phyloP scores from a whole-genome alignment of 169 alveolate genomes.

The Toxoplasma gondii region DNA sequence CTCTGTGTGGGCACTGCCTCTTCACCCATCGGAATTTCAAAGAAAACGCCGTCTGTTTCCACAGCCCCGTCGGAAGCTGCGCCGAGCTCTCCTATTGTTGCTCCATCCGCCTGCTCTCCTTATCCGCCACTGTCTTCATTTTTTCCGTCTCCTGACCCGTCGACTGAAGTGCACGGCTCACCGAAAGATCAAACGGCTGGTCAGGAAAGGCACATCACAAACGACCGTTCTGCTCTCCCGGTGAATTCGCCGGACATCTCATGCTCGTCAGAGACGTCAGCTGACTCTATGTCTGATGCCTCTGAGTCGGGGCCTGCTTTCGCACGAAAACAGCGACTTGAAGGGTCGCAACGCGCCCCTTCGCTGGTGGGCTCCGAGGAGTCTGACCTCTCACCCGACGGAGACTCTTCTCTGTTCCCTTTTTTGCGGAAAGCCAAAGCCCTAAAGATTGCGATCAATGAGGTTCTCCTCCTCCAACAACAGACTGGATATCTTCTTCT shows the following conservation, averaged over 20 bases:
- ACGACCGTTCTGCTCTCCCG: not conserved
- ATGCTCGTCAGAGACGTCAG: not conserved
- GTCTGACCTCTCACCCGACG: not conserved
- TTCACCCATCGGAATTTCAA: not conserved
- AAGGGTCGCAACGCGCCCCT: not conserved
- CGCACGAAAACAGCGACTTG: not conserved
- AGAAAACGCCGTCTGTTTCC: not conserved
- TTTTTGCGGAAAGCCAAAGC: constrained; percentile 1
- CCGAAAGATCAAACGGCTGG: not conserved
- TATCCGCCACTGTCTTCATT: not conserved
- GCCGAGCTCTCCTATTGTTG: not conserved
- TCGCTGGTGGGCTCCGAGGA: no score
- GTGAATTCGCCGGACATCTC: not conserved
- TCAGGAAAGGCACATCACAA: not conserved
- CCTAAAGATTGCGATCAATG: constrained; percentile 9
- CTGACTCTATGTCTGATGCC: not conserved
- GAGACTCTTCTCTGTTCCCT: not conserved
- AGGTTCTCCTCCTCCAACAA: not conserved
- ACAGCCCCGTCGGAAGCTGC: not conserved
- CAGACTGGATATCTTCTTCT: constrained; percentile 8
- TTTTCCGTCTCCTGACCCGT: not conserved
- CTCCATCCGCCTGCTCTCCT: not conserved
- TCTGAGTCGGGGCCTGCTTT: not conserved
- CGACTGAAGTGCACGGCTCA: not conserved
- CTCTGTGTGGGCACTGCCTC: not conserved